Conservation (phyloP, 78 protist genomes). For the Dictyostelium citrinum region DNA sequence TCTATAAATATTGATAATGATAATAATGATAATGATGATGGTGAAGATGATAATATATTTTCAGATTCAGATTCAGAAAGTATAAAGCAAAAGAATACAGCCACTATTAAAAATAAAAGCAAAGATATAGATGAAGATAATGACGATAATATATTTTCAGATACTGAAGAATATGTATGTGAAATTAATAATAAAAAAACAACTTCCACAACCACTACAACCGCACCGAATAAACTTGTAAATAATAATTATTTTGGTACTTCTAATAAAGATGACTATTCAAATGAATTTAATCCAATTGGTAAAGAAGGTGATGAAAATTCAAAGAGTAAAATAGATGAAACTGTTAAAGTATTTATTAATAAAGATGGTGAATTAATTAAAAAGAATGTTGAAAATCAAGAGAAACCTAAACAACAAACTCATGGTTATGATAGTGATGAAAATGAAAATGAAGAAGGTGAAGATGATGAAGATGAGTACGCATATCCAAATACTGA, state of each 20-base stretch:
- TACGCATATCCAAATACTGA: constrained; percentile 15
- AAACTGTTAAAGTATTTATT: not conserved
- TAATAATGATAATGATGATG: not conserved
- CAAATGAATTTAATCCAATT: constrained; percentile 8
- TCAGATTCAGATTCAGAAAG: not conserved
- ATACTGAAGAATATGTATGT: constrained; percentile 50
- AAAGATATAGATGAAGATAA: not conserved
- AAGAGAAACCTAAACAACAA: not conserved
- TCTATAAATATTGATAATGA: not conserved
- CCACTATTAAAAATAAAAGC: not conserved
- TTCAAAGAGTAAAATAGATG: not conserved
- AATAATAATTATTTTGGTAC: not conserved
- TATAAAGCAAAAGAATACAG: not conserved
- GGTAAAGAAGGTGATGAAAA: constrained; percentile 32
- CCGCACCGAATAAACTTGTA: not conserved
- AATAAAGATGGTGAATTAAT: not conserved
- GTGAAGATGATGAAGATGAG: not conserved
- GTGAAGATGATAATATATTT: not conserved
- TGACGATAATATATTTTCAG: constrained; percentile 54
- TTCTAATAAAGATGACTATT: not conserved
- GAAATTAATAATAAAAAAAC: not conserved
- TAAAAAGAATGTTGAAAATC: not conserved
- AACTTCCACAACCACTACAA: not conserved
- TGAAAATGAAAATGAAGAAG: not conserved
- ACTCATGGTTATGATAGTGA: not conserved